Conservation (phyloP, 768 basidiomycete species). For the Tephrocybe sp. region DNA sequence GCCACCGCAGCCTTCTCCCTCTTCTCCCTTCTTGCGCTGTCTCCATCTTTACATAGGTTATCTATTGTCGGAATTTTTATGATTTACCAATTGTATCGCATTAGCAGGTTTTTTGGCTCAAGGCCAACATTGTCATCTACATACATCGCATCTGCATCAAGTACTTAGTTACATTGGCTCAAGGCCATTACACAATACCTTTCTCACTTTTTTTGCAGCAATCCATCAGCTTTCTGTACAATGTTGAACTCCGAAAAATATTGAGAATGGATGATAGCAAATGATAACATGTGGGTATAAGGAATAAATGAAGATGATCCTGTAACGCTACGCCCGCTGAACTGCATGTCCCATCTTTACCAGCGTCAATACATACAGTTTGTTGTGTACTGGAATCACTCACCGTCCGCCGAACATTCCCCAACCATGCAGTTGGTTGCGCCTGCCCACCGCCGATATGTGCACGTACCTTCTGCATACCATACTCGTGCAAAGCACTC, state of each 20-base stretch:
- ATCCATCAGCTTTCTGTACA: neutral
- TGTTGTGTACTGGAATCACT: slow-evolving; percentile 11
- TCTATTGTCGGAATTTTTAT: slow-evolving; percentile 19
- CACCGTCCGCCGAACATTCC: slow-evolving; percentile 57
- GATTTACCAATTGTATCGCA: slow-evolving; percentile 19
- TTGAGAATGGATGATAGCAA: slow-evolving; percentile 7
- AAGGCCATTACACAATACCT: slow-evolving; percentile 19
- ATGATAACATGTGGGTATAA: slow-evolving; percentile 11
- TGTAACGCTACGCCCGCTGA: slow-evolving; percentile 12
- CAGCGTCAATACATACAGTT: neutral
- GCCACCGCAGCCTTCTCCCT: neutral
- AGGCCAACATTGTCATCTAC: slow-evolving; percentile 18
- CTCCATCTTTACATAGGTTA: slow-evolving; percentile 2
- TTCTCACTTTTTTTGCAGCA: neutral
- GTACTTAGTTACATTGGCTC: slow-evolving; percentile 18
- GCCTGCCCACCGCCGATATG: slow-evolving; percentile 51
- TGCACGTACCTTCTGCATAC: slow-evolving; percentile 60
- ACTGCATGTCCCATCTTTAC: slow-evolving; percentile 17
- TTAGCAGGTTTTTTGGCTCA: slow-evolving; percentile 20
- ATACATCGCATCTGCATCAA: slow-evolving; percentile 13
- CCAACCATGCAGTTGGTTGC: slow-evolving; percentile 68
- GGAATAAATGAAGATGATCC: neutral
- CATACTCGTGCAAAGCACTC: slow-evolving; percentile 66
- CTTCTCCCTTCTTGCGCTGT: slow-evolving; percentile 2
- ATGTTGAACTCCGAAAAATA: neutral